Evolutionary conservation across 2,329 filamentous ascomycete genomes (phyloP), one percentile per base, ranked within the genome.

Genomic region (Tolypocladium ovalisporum): DNA sequence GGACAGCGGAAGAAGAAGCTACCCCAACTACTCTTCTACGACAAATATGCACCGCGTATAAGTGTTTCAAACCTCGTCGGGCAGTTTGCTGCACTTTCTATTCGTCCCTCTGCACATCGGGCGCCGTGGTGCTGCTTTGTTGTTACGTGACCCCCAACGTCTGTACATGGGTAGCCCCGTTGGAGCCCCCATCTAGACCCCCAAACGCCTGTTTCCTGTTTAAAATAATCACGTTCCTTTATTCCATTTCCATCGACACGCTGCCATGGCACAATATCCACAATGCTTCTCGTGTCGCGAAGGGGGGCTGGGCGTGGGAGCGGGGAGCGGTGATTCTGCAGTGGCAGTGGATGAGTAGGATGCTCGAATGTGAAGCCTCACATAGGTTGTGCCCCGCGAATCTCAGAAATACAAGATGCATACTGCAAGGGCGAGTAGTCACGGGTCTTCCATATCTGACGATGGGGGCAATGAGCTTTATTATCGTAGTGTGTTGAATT

Each of bases 11-110:
- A 42, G 17, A 3, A 13, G 13, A 27, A 27, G 12, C 4, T 24
- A 15, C 42, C 1, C n/a, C 9, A 27, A 15, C 22, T 7, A 2
- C 42, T 17, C 13, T 47, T 67, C 81, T 17, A 22, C 24, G 6
- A 7, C 42, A 5, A 13, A 9, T 2, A 4, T 15, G 12, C 42
- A 27, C 42, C 5, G 12, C 22, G 4, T 6, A 17, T 27, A 7
- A 12, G 19, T 19, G 27, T 27, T 29, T 9, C 24, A 24, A 47
- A 47, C 27, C 13, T 15, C 1, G 24, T 27, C 24, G 29, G 24
- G 13, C 24, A 6, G 17, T 8, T 24, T 17, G 4, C 9, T 8
- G 19, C 24, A 8, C 7, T 19, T 9, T 7, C 44, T 10, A 27
- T 19, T 12, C 3, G 8, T 29, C 44, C 44, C n/a, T 19, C 17